These are phyloP conservation scores for Cupressus sempervirens DNA, from an alignment of 75 land plant species.

Conservation along the genomic window DNA sequence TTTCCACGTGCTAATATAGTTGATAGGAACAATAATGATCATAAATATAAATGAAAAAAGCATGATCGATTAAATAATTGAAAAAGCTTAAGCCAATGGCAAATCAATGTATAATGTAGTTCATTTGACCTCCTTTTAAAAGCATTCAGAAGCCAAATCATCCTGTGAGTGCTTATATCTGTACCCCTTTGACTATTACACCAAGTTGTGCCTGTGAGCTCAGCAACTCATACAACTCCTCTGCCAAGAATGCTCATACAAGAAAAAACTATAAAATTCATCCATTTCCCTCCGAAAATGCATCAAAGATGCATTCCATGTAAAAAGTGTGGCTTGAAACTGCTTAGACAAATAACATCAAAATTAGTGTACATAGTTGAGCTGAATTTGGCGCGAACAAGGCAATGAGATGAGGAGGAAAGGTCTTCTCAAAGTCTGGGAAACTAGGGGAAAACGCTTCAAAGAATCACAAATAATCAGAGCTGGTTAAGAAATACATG, in stretches of 20 bases:
- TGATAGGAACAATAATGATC: neutral
- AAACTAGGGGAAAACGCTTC: neutral
- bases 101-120: neutral
- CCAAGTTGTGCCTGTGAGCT: neutral
- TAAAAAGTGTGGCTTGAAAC: constrained; percentile 4
- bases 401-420: neutral
- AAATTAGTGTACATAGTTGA: constrained; percentile 10
- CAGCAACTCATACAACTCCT: neutral
- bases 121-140: neutral
- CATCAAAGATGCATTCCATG: constrained; percentile 3
- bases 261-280: neutral
- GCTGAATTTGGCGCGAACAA: neutral
- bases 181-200: neutral
- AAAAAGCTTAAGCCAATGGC: neutral
- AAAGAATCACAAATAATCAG: constrained; percentile 7
- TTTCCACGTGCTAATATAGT: neutral
- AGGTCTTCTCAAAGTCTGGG: neutral
- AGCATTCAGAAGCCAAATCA: neutral
- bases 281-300: constrained; percentile 6
- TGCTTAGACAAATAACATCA: neutral
- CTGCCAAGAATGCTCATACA: neutral
- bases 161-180: neutral
- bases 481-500: neutral
- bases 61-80: neutral
- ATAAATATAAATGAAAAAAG: neutral